Evolutionary conservation across 2,329 filamentous ascomycete species (phyloP).

Genomic region (Ophiostoma pallidulum): DNA sequence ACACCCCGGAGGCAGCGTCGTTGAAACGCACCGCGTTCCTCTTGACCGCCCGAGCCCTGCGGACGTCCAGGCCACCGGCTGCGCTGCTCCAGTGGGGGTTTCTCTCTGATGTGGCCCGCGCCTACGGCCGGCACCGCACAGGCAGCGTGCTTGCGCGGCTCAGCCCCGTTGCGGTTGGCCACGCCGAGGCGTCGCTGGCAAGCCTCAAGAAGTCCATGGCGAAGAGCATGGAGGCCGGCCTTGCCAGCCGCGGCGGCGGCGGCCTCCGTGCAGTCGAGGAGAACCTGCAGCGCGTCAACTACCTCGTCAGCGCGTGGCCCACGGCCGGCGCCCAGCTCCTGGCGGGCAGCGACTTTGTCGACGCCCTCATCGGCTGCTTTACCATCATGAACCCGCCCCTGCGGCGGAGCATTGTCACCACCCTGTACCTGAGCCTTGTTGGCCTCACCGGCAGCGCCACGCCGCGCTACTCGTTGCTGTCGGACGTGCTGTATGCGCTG

Average conservation of each 20-base stretch:
- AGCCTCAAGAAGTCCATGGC: constrained; percentile 54
- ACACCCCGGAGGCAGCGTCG: constrained; percentile 26
- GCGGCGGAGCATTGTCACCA: constrained; percentile 59
- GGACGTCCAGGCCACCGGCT: not conserved
- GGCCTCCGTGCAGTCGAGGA: constrained; percentile 46
- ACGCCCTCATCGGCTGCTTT: constrained; percentile 61
- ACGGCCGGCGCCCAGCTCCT: constrained; percentile 55
- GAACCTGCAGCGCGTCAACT: constrained; percentile 49
- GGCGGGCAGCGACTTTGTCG: constrained; percentile 79
- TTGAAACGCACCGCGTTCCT: constrained; percentile 58
- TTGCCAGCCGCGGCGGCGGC: constrained; percentile 33
- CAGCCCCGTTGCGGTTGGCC: constrained; percentile 41
- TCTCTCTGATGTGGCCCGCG: constrained; percentile 56
- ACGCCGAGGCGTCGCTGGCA: constrained; percentile 46
- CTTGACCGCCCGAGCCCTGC: constrained; percentile 45
- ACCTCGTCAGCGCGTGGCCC: constrained; percentile 53
- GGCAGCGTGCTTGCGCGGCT: constrained; percentile 39
- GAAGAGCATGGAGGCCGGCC: constrained; percentile 51
- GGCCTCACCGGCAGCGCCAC: constrained; percentile 58
- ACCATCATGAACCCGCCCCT: constrained; percentile 52
- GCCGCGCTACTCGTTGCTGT: constrained; percentile 63
- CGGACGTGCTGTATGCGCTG: constrained; percentile 75
- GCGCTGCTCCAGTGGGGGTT: constrained; percentile 55
- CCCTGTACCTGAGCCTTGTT: constrained; percentile 64
- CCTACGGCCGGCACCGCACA: constrained; percentile 55